Percentiles rank a stretch among this genome's conserved stretches.
Evolutionary conservation across 2,329 filamentous ascomycete species (phyloP).

Genomic region (Colletotrichum sp.): DNA sequence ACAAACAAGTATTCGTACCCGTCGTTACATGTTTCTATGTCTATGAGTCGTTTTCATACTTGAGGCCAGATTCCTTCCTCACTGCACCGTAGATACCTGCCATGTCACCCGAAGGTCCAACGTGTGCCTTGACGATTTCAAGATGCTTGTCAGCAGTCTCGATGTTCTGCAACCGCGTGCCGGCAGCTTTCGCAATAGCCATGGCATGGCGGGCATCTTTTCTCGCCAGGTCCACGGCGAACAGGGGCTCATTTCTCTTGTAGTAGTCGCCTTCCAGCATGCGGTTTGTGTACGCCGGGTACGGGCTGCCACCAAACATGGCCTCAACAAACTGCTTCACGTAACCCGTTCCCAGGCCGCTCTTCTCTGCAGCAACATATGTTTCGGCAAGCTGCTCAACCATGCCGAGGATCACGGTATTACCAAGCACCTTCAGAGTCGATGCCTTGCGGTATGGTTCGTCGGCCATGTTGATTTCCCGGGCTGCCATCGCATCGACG

Average conservation of each 20-base stretch:
- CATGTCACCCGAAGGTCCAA: constrained; percentile 76
- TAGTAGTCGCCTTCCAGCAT: constrained; percentile 81
- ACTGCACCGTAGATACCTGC: constrained; percentile 83
- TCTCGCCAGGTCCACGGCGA: constrained; percentile 79
- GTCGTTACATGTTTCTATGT: neutral
- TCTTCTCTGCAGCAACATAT: constrained; percentile 80
- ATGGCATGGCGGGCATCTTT: constrained; percentile 83
- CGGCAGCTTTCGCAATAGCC: constrained; percentile 66
- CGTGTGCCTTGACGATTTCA: constrained; percentile 69
- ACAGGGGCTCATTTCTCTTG: constrained; percentile 78
- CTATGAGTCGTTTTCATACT: constrained; percentile 68
- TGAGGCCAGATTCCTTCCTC: constrained; percentile 74
- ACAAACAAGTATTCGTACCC: neutral
- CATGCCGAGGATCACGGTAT: constrained; percentile 86
- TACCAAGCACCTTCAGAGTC: constrained; percentile 82
- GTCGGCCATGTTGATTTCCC: constrained; percentile 73
- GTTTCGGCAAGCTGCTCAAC: constrained; percentile 81
- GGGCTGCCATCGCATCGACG: constrained; percentile 74
- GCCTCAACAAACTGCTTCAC: constrained; percentile 74
- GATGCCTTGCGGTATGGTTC: constrained; percentile 73
- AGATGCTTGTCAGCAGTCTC: constrained; percentile 75
- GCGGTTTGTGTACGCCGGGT: constrained; percentile 75
- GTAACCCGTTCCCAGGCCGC: constrained; percentile 73
- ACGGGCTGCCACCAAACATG: constrained; percentile 75
- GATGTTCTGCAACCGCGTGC: constrained; percentile 67